phyloP scores from a whole-genome alignment of 495 filamentous ascomycete genomes.

The Rhizodiscina lignyota region DNA sequence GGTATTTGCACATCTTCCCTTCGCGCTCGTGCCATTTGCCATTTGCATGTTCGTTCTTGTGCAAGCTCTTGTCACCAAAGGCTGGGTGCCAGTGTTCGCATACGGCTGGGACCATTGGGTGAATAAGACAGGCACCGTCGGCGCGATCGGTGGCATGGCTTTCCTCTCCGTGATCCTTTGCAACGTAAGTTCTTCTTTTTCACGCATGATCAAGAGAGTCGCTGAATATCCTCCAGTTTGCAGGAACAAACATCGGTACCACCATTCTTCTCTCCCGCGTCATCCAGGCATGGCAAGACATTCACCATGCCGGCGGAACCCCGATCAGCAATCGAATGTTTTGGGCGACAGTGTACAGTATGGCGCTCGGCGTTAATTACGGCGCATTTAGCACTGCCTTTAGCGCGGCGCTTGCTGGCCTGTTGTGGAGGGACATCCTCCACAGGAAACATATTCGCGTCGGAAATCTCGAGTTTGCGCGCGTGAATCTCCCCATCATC shows the following conservation, averaged over 20 bases:
- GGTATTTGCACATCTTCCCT: slow-evolving; percentile 41
- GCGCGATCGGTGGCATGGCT: slow-evolving; percentile 47
- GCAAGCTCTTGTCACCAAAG: slow-evolving; percentile 46
- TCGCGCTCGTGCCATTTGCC: slow-evolving; percentile 45
- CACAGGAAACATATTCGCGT: slow-evolving; percentile 44
- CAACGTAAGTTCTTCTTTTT: slow-evolving; percentile 34
- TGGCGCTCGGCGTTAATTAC: slow-evolving; percentile 53
- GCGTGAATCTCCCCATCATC: slow-evolving; percentile 50
- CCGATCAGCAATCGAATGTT: slow-evolving; percentile 39
- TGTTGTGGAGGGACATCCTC: slow-evolving; percentile 52
- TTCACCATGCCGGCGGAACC: slow-evolving; percentile 27
- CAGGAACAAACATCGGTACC: slow-evolving; percentile 54
- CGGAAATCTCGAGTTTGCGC: slow-evolving; percentile 37
- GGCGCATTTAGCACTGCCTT: slow-evolving; percentile 52
- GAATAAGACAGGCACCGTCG: slow-evolving; percentile 42
- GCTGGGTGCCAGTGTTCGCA: slow-evolving; percentile 50
- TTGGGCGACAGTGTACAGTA: slow-evolving; percentile 50
- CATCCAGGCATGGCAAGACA: slow-evolving; percentile 42
- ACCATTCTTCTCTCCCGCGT: slow-evolving; percentile 50
- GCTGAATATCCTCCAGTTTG: slow-evolving; percentile 29
- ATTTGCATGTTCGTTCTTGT: slow-evolving; percentile 54
- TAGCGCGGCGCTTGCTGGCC: slow-evolving; percentile 46
- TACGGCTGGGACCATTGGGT: slow-evolving; percentile 56
- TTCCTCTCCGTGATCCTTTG: slow-evolving; percentile 50
- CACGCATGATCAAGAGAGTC: slow-evolving; percentile 5